phyloP scores from a whole-genome alignment of 768 basidiomycete species.

The Tricholoma saponaceum region DNA sequence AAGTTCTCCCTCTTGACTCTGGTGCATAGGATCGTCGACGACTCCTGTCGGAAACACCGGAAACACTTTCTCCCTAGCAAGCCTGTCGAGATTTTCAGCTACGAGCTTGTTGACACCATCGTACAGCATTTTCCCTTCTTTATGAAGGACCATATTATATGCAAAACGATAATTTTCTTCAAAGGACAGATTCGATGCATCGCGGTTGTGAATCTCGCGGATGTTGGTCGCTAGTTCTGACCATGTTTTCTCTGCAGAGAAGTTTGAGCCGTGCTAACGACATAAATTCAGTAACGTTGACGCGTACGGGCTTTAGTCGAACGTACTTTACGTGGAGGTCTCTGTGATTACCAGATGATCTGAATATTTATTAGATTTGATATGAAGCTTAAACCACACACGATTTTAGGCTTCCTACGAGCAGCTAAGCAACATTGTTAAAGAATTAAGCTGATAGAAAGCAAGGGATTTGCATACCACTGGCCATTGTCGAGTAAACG shows the following conservation, averaged over 20 bases:
- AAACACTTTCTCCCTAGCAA: constrained; percentile 72
- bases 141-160: constrained; percentile 20
- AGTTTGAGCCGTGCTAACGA: constrained; percentile 63
- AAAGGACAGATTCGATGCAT: constrained; percentile 83
- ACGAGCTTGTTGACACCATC: constrained; percentile 79
- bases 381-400: constrained; percentile 24
- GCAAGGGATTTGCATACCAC: constrained; percentile 11
- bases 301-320: background rate
- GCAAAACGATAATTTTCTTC: constrained; percentile 30
- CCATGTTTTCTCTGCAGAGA: constrained; percentile 86
- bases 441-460: background rate
- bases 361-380: constrained; percentile 4
- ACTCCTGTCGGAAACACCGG: constrained; percentile 80
- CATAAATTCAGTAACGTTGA: background rate
- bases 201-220: constrained; percentile 91
- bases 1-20: constrained; percentile 79
- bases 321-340: constrained; percentile 43
- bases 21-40: constrained; percentile 63
- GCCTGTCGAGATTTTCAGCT: constrained; percentile 73
- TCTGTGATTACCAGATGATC: constrained; percentile 22
- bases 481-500: constrained; percentile 16
- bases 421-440: constrained; percentile 18
- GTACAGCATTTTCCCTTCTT: constrained; percentile 60
- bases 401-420: constrained; percentile 42
- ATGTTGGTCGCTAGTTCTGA: constrained; percentile 77